Conservation (phyloP, 371 early-diverging fungal species). For the Mucor velutinosus region DNA sequence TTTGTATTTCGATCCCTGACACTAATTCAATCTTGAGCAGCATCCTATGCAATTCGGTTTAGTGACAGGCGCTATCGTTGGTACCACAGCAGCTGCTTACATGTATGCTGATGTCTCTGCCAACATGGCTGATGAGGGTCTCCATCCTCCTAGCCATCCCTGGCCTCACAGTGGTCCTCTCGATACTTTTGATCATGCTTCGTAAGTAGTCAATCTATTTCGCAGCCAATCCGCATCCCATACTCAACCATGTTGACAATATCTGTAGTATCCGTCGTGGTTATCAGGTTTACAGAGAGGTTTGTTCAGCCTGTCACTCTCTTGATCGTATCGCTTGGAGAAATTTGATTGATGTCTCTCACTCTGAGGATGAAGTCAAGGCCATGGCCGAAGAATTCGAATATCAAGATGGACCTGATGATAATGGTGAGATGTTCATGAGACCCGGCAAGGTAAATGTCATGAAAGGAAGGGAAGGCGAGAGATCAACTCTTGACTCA, state of each 20-base stretch:
- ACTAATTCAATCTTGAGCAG: conserved; percentile 20
- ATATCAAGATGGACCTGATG: conserved; percentile 94
- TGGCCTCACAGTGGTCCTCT: conserved; percentile 85
- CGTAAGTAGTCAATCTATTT: conserved; percentile 57
- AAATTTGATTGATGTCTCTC: conserved; percentile 91
- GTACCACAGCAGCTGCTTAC: conserved; percentile 59
- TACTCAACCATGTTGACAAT: not conserved
- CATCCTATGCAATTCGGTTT: conserved; percentile 48
- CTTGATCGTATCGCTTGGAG: conserved; percentile 93
- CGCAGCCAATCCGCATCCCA: not conserved
- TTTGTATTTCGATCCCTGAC: not conserved
- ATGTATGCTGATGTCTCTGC: conserved; percentile 61
- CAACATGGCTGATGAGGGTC: conserved; percentile 87
- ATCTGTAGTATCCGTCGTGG: conserved; percentile 89
- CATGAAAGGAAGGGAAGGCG: not conserved
- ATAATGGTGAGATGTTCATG: conserved; percentile 90
- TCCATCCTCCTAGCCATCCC: conserved; percentile 88
- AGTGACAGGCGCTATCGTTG: conserved; percentile 62
- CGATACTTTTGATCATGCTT: conserved; percentile 92
- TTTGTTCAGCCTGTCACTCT: conserved; percentile 97
- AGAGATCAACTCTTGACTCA: not conserved
- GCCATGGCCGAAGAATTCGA: conserved; percentile 92
- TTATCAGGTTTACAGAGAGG: conserved; percentile 98
- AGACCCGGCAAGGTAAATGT: conserved; percentile 88
- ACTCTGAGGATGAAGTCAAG: conserved; percentile 93